Percentiles rank a stretch among this genome's conserved stretches.
These are phyloP conservation scores for Thelonectria blattea DNA, from an alignment of 2,329 filamentous ascomycete species.

Conservation along the genomic window DNA sequence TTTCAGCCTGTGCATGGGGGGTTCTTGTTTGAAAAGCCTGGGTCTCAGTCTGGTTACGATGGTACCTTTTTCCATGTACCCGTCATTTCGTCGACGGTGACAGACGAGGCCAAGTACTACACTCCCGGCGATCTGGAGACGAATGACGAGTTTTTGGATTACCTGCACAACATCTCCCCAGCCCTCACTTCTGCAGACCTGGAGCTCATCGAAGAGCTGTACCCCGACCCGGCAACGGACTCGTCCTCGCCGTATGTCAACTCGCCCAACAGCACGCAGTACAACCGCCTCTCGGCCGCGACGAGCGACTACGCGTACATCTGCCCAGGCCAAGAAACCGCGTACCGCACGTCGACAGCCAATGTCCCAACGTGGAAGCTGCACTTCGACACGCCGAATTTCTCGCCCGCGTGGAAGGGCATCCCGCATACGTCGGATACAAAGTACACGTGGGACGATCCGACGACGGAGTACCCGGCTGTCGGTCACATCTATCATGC, in stretches of 20 bases:
- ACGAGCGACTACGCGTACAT: constrained; percentile 54
- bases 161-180: constrained; percentile 44
- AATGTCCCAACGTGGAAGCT: constrained; percentile 46
- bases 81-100: constrained; percentile 46
- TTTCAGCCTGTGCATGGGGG: constrained; percentile 56
- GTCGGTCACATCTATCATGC: constrained; percentile 46
- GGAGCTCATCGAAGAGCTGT: constrained; percentile 37
- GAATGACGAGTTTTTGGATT: constrained; percentile 45
- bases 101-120: constrained; percentile 45
- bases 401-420: constrained; percentile 43
- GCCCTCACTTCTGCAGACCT: constrained; percentile 41
- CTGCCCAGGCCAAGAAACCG: constrained; percentile 52
- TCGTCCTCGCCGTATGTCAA: constrained; percentile 44
- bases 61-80: constrained; percentile 46
- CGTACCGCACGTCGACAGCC: constrained; percentile 43
- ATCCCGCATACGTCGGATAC: constrained; percentile 48
- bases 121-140: constrained; percentile 43
- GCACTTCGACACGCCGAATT: constrained; percentile 47
- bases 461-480: constrained; percentile 43
- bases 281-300: constrained; percentile 50
- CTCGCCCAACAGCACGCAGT: constrained; percentile 51
- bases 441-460: constrained; percentile 46
- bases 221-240: constrained; percentile 44
- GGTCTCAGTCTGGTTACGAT: constrained; percentile 48
- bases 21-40: constrained; percentile 52